phyloP scores from a whole-genome alignment of 1,284 basidiomycete genomes.

The Puccinia horiana region DNA sequence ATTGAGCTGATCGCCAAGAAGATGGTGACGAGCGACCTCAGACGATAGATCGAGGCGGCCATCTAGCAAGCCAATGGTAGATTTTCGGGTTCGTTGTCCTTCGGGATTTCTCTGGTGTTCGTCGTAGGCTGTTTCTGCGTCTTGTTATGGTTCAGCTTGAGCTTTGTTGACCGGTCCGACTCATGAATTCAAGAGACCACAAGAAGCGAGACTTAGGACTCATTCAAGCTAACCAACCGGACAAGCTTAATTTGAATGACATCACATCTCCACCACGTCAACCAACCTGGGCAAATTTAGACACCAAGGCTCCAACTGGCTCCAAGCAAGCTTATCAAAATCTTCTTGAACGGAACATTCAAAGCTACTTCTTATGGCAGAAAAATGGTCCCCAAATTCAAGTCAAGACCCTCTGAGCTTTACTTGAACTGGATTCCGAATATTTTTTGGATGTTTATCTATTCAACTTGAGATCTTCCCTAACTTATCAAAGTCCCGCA shows the following conservation, averaged over 20 bases:
- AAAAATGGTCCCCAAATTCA: no score
- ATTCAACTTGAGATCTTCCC: no score
- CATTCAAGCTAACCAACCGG: neutral
- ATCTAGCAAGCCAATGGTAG: neutral
- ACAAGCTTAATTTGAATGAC: neutral
- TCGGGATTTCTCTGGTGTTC: neutral
- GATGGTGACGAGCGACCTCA: neutral
- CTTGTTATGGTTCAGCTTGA: neutral
- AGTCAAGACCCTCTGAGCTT: no score
- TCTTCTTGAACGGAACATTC: no score
- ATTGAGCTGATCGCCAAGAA: neutral
- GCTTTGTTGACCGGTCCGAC: neutral
- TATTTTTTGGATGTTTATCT: no score
- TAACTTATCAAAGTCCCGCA: no score
- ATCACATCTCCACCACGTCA: no score
- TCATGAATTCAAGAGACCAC: neutral
- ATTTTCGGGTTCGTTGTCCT: neutral
- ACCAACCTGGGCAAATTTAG: no score
- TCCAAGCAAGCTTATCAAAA: no score
- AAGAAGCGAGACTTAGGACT: slow-evolving; percentile 1
- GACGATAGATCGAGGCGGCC: neutral
- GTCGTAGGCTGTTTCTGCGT: neutral
- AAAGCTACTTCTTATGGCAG: no score
- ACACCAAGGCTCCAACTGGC: no score
- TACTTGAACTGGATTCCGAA: no score